Evolutionary conservation across 1,284 basidiomycete genomes (phyloP), one percentile per base, ranked within the genome.

Genomic region (Rhodofomes roseus): DNA sequence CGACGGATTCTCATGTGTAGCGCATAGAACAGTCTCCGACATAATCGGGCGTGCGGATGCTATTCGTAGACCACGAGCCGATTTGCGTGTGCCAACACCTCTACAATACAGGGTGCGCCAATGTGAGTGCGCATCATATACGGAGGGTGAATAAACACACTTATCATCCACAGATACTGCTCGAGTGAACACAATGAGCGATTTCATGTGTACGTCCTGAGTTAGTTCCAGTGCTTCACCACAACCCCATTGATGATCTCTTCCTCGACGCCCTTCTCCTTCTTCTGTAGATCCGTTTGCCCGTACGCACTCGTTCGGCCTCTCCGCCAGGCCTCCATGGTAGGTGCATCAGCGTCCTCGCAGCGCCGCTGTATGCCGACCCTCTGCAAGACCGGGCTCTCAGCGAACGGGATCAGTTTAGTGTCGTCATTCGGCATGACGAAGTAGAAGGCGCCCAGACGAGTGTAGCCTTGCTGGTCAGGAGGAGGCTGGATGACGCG

Each of bases 391-490:
- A 77, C 73, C 0, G 76, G 75, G 60, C 79, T 81, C 22, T 77
- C 72, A 16, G 65, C 65, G 54, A 73, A 68, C 11, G 80, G 77
- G 8, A 67, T 63, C 4, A 81, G 73, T 56, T 70, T 73, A n/a
- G 77, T 68, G 68, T 63, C 63, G 60, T 66, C 67, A 50, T 65
- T 55, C 1, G 67, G 55, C 59, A 65, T 60, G 4, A 57, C 73
- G 67, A 85, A 85, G 70, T 83, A 84, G 65, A 84, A 79, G 4
- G 81, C 73, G 7, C 82, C 82, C 7, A 84, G 73, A 20, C 83
- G 76, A 46, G 79, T 72, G 60, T 75, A 71, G 31, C 76, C 73
- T 5, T 70, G 75, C 63, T 85, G 83, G 65, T 84, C 81, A 1
- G 67, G 60, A 1, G 81, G 80, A 1, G 80, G 81, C 57, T 78